Percentiles rank a stretch among this genome's conserved stretches.
phyloP scores from a whole-genome alignment of 2,329 filamentous ascomycete species.

The Fusarium veterinarium region DNA sequence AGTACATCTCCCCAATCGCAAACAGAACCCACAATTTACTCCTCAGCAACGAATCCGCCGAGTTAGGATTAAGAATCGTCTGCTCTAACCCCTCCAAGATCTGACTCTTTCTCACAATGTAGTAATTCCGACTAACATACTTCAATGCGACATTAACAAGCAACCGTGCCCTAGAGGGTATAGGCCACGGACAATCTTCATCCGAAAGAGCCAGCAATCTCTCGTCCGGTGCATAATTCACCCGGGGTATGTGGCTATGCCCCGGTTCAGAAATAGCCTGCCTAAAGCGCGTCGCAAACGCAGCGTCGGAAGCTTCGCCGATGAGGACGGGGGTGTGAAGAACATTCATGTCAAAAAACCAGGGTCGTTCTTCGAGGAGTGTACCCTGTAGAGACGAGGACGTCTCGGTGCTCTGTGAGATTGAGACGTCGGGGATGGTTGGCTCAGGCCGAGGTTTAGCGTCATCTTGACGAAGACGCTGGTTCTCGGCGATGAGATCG shows the following conservation, averaged over 20 bases:
- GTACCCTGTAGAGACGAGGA: conserved; percentile 34
- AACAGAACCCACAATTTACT: conserved; percentile 59
- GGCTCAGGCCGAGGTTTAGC: conserved; percentile 32
- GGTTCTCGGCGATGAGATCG: conserved; percentile 50
- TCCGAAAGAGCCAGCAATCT: conserved; percentile 44
- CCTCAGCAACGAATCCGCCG: conserved; percentile 48
- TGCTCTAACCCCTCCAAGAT: conserved; percentile 53
- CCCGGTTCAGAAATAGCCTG: conserved; percentile 49
- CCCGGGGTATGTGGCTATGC: conserved; percentile 49
- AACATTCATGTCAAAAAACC: conserved; percentile 51
- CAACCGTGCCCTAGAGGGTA: conserved; percentile 46
- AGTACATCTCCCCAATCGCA: conserved; percentile 60
- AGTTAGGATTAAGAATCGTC: conserved; percentile 50
- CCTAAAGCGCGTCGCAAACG: conserved; percentile 52
- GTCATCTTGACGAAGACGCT: conserved; percentile 41
- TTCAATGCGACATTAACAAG: conserved; percentile 54
- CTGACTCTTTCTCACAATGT: conserved; percentile 54
- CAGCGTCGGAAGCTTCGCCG: conserved; percentile 52
- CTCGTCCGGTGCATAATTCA: conserved; percentile 50
- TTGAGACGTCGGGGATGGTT: conserved; percentile 17
- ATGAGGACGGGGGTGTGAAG: conserved; percentile 51
- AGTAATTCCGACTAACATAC: conserved; percentile 55
- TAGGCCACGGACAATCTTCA: conserved; percentile 53
- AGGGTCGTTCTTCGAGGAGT: conserved; percentile 43
- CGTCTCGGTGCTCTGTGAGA: conserved; percentile 7